These are phyloP conservation scores for Adiantum capillusveneris DNA, from an alignment of 75 land plant species.

Conservation along the genomic window DNA sequence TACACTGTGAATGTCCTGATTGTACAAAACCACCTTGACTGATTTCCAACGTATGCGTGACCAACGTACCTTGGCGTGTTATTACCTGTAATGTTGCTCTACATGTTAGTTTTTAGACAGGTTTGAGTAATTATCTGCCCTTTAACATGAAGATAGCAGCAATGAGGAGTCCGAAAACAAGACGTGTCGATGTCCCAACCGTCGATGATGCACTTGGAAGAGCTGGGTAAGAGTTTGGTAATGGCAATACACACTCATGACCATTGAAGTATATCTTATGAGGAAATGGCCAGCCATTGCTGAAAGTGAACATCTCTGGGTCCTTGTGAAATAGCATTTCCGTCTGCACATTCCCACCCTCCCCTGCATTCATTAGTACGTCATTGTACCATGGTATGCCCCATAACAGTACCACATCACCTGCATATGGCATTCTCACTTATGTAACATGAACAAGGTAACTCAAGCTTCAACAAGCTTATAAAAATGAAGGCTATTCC, in stretches of 20 bases:
- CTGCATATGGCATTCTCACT: slow-evolving; percentile 17
- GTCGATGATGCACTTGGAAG: too few relatives aligned
- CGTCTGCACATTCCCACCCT: slow-evolving; percentile 35
- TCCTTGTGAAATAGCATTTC: slow-evolving; percentile 52
- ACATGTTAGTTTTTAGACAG: too few relatives aligned
- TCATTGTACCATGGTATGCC: slow-evolving; percentile 54
- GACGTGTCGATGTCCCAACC: too few relatives aligned
- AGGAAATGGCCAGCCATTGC: slow-evolving; percentile 60
- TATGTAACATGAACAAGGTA: not conserved
- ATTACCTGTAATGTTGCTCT: too few relatives aligned
- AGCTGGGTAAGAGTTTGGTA: slow-evolving; percentile 45
- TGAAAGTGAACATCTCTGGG: slow-evolving; percentile 36
- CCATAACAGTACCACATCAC: slow-evolving; percentile 59
- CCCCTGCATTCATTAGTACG: slow-evolving; percentile 35
- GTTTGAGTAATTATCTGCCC: too few relatives aligned
- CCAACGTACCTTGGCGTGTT: too few relatives aligned
- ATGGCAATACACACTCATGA: slow-evolving; percentile 52
- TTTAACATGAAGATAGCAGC: too few relatives aligned
- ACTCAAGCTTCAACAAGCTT: not conserved
- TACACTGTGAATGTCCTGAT: too few relatives aligned
- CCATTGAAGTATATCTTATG: slow-evolving; percentile 59
- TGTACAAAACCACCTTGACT: too few relatives aligned
- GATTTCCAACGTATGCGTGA: too few relatives aligned
- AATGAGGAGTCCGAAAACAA: too few relatives aligned
- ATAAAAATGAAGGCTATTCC: not conserved